These are phyloP conservation scores for Suhomyces maxii DNA, from an alignment of 1,139 yeast genomes.

Conservation along the genomic window DNA sequence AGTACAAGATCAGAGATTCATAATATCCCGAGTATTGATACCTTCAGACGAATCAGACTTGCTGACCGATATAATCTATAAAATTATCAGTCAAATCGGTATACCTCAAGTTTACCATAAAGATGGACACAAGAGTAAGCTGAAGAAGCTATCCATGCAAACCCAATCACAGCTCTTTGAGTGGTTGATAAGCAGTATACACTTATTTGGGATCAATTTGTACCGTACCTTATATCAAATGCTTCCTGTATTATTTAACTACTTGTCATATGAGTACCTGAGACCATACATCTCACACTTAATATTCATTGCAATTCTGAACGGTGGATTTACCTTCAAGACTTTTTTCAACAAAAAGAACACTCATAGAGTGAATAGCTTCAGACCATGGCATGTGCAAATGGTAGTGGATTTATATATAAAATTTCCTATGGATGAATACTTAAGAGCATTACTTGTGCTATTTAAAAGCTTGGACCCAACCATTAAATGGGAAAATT, in stretches of 20 bases:
- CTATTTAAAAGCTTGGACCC: conserved; percentile 28
- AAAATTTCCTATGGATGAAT: conserved; percentile 38
- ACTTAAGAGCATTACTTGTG: conserved; percentile 26
- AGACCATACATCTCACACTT: conserved; percentile 46
- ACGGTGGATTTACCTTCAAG: conserved; percentile 13
- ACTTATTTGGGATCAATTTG: conserved; percentile 25
- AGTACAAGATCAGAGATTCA: conserved; percentile 8
- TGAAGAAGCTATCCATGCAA: conserved; percentile 22
- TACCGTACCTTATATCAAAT: conserved; percentile 18
- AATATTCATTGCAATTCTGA: conserved; percentile 34
- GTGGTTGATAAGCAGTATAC: conserved; percentile 33
- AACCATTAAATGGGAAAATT: conserved; percentile 19
- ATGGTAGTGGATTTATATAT: conserved; percentile 31
- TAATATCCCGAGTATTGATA: conserved; percentile 13
- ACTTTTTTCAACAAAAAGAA: conserved; percentile 11
- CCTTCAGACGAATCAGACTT: conserved; percentile 13
- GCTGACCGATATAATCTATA: conserved; percentile 17
- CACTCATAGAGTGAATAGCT: conserved; percentile 18
- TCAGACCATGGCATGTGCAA: conserved; percentile 43
- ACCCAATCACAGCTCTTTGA: conserved; percentile 28
- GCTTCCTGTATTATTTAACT: conserved; percentile 38
- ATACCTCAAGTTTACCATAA: conserved; percentile 28
- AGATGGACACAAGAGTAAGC: conserved; percentile 23
- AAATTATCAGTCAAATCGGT: conserved; percentile 30
- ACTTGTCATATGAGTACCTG: conserved; percentile 44